Evolutionary conservation across 257 asterid genomes (phyloP).

Genomic region (Jaltomata sinuosa): DNA sequence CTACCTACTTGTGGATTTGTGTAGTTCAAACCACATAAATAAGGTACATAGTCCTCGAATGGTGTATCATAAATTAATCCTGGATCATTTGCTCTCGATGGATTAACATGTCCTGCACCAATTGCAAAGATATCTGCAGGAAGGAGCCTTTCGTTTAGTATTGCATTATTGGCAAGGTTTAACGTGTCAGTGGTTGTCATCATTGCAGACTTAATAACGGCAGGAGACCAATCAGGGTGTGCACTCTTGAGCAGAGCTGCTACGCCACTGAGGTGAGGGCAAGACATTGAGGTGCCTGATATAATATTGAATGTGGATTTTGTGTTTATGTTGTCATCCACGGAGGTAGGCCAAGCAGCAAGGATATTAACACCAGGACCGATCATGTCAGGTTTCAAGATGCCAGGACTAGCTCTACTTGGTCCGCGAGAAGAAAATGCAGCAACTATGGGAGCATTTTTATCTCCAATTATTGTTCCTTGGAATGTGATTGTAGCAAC

Average conservation of each 20-base stretch:
- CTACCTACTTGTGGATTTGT: conserved; percentile 10
- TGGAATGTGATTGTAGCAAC: conserved; percentile 17
- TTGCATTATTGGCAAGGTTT: conserved; percentile 12
- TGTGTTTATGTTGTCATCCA: conserved; percentile 16
- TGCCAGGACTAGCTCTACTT: conserved; percentile 17
- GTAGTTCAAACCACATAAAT: conserved; percentile 39
- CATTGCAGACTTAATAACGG: conserved; percentile 44
- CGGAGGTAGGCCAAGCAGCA: conserved; percentile 37
- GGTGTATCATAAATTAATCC: conserved; percentile 40
- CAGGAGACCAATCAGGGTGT: conserved; percentile 42
- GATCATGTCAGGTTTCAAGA: conserved; percentile 53
- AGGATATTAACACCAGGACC: conserved; percentile 55
- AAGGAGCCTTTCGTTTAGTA: conserved; percentile 20
- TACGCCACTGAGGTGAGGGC: conserved; percentile 40
- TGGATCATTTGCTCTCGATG: conserved; percentile 32
- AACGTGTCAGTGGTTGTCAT: conserved; percentile 38
- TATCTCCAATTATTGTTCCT: conserved; percentile 38
- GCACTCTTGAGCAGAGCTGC: conserved; percentile 35
- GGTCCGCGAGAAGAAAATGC: conserved; percentile 51
- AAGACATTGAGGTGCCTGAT: conserved; percentile 52
- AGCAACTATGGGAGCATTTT: conserved; percentile 30
- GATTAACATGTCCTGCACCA: conserved; percentile 48
- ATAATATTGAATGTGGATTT: conserved; percentile 24
- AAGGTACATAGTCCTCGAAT: conserved; percentile 33
- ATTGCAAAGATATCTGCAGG: conserved; percentile 25